These are phyloP conservation scores for Melampsora larici-populina DNA, from an alignment of 1,284 basidiomycete genomes.

Conservation along the genomic window DNA sequence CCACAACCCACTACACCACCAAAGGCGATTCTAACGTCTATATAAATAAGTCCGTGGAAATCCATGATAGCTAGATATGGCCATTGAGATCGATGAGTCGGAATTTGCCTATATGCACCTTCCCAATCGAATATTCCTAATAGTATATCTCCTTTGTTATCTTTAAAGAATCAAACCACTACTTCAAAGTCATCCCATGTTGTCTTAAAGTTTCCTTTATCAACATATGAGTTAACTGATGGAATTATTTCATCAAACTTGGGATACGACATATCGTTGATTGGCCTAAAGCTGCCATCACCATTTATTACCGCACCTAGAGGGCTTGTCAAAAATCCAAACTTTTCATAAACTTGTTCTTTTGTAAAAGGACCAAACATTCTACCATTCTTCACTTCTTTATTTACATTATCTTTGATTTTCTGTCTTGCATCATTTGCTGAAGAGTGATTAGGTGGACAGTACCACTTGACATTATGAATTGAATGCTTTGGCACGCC, in stretches of 20 bases:
- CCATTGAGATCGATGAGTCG: neutral
- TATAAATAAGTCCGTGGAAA: too few relatives aligned
- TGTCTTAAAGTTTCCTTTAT: neutral
- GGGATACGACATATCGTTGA: too few relatives aligned
- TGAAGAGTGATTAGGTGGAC: too few relatives aligned
- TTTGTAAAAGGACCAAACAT: conserved; percentile 11
- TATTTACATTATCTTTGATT: too few relatives aligned
- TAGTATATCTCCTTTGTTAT: neutral
- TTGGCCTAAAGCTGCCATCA: neutral
- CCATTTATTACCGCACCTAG: neutral
- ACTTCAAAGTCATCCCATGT: conserved; percentile 13
- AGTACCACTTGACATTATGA: too few relatives aligned
- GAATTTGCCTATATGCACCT: conserved; percentile 18
- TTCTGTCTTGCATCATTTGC: too few relatives aligned
- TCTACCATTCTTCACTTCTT: neutral
- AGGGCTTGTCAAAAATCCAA: neutral
- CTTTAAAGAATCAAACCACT: neutral
- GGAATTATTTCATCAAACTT: too few relatives aligned
- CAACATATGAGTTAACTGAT: too few relatives aligned
- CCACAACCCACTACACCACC: conserved; percentile 10
- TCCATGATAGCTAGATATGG: neutral
- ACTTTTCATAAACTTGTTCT: too few relatives aligned
- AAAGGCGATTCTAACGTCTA: too few relatives aligned
- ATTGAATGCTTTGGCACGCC: neutral
- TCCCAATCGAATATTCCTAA: conserved; percentile 2